Conservation (phyloP, 495 filamentous ascomycete species). For the Daldinia grandis region DNA sequence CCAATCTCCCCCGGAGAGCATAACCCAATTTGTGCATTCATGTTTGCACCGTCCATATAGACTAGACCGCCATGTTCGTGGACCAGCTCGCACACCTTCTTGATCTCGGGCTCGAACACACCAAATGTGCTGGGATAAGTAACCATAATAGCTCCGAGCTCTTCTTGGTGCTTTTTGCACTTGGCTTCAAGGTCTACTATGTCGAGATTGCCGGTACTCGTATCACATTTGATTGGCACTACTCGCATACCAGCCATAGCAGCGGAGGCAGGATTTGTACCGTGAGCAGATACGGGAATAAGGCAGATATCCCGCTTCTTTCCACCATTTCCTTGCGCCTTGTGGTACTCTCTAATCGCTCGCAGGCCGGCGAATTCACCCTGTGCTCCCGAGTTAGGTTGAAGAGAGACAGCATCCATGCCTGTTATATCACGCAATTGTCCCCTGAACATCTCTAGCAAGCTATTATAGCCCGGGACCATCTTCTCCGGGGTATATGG, state of each 20-base stretch:
- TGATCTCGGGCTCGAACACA: constrained; percentile 92
- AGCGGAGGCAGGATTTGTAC: constrained; percentile 95
- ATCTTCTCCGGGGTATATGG: constrained; percentile 75
- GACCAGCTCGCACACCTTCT: constrained; percentile 84
- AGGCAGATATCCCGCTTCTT: constrained; percentile 88
- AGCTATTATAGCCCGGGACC: constrained; percentile 70
- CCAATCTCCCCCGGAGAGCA: constrained; percentile 98
- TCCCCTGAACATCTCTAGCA: constrained; percentile 75
- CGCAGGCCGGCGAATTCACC: constrained; percentile 96
- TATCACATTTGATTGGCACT: constrained; percentile 91
- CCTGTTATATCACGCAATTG: constrained; percentile 89
- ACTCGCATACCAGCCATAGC: constrained; percentile 99
- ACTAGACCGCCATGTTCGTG: constrained; percentile 92
- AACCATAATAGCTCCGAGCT: constrained; percentile 96
- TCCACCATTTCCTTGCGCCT: constrained; percentile 62
- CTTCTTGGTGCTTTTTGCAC: constrained; percentile 83
- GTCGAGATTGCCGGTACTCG: constrained; percentile 89
- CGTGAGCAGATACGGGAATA: constrained; percentile 96
- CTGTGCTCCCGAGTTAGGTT: constrained; percentile 97
- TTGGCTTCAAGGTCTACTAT: constrained; percentile 85
- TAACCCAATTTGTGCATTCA: constrained; percentile 98
- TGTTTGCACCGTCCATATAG: constrained; percentile 99
- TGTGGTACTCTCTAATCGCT: constrained; percentile 87
- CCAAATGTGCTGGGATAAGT: constrained; percentile 98
- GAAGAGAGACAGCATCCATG: constrained; percentile 88